A percentile compares a stretch with the other conserved stretches of the same genome.
Conservation (phyloP, 352 stramenopile species). For the Phytophthora niederhauseri region DNA sequence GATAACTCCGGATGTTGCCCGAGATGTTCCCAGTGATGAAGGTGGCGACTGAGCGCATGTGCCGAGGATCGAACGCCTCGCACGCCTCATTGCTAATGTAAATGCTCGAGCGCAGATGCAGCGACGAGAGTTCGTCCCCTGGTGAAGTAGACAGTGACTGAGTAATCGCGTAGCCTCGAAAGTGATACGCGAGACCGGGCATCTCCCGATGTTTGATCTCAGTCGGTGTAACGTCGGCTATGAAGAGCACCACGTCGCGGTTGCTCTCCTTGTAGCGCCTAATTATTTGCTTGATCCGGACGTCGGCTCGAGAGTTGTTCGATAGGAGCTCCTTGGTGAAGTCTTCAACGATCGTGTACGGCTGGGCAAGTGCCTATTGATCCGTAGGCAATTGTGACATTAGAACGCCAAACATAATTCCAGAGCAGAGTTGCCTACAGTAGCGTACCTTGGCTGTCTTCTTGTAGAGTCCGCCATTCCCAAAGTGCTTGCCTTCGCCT, state of each 20-base stretch:
- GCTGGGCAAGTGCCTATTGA: conserved; percentile 14
- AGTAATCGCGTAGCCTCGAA: conserved; percentile 37
- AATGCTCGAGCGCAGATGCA: conserved; percentile 51
- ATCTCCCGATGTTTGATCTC: conserved; percentile 24
- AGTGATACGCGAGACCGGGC: conserved; percentile 14
- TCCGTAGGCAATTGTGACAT: neutral
- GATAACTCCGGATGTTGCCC: conserved; percentile 35
- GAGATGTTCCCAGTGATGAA: conserved; percentile 42
- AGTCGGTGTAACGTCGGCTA: conserved; percentile 9
- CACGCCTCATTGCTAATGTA: conserved; percentile 40
- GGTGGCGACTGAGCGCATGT: conserved; percentile 38
- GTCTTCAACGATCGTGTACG: conserved; percentile 27
- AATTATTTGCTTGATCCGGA: conserved; percentile 21
- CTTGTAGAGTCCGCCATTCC: conserved; percentile 28
- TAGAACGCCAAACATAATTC: neutral
- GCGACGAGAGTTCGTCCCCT: conserved; percentile 34
- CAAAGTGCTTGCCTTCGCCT: conserved; percentile 23
- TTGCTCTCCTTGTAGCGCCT: conserved; percentile 10
- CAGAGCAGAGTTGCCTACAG: neutral
- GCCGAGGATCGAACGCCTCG: conserved; percentile 17
- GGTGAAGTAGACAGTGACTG: conserved; percentile 27
- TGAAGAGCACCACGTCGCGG: conserved; percentile 19
- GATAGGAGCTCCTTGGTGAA: conserved; percentile 26
- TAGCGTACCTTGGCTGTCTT: conserved; percentile 23
- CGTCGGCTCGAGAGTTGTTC: conserved; percentile 19